phyloP scores from a whole-genome alignment of 2,329 filamentous ascomycete genomes.

The Phyllosticta capitalensis region DNA sequence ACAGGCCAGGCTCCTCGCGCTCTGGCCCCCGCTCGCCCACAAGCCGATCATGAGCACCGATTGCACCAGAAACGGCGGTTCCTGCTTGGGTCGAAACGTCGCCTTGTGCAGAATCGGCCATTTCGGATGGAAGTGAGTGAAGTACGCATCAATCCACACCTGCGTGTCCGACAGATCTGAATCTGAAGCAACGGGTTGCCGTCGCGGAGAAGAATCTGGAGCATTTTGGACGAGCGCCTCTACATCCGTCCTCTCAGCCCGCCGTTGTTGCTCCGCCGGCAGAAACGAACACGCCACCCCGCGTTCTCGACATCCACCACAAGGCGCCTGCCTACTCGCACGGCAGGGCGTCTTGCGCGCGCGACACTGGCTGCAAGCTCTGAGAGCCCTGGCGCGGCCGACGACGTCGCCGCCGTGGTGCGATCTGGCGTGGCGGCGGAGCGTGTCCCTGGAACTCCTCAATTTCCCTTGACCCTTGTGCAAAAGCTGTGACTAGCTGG shows the following conservation, averaged over 20 bases:
- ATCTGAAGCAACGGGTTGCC: too few species aligned
- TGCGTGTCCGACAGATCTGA: background rate
- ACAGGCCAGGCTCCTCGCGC: background rate
- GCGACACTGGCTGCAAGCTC: conserved; percentile 3
- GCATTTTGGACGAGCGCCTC: too few species aligned
- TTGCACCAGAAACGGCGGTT: conserved; percentile 3
- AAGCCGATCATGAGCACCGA: conserved; percentile 6
- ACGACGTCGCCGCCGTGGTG: background rate
- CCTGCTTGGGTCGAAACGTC: conserved; percentile 1
- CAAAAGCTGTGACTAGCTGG: background rate
- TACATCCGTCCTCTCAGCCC: too few species aligned
- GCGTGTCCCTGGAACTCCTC: background rate
- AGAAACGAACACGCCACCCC: too few species aligned
- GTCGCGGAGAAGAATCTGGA: too few species aligned
- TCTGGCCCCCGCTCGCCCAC: background rate
- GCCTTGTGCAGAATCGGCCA: conserved; percentile 7
- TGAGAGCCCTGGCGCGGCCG: background rate
- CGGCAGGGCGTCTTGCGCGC: background rate
- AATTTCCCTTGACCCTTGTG: too few species aligned
- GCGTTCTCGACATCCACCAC: too few species aligned
- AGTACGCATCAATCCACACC: background rate
- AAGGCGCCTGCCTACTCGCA: too few species aligned
- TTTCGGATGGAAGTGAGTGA: background rate
- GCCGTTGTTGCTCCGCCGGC: too few species aligned
- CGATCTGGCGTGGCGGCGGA: background rate